Conservation (phyloP, 257 asterid genomes). For the Ajuga chamaepitys region DNA sequence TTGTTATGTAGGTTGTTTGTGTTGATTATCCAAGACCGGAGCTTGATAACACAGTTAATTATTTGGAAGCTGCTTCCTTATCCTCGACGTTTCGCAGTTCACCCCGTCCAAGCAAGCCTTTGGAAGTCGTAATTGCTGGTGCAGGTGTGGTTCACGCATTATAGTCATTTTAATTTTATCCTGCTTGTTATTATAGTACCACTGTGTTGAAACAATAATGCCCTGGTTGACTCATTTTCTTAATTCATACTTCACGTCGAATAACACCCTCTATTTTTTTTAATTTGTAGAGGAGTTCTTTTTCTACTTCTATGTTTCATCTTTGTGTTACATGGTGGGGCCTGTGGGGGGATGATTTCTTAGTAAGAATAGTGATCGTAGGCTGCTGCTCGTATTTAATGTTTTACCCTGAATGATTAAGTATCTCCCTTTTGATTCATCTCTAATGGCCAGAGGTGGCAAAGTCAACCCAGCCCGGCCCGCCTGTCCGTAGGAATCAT, state of each 20-base stretch:
- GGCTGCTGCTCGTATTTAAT: neutral
- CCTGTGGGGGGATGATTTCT: neutral
- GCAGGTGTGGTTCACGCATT: slow-evolving; percentile 48
- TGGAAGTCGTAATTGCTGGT: slow-evolving; percentile 87
- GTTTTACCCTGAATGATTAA: neutral
- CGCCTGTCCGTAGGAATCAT: no score
- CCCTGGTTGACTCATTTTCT: no score
- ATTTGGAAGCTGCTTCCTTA: slow-evolving; percentile 77
- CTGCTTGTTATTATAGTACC: no score
- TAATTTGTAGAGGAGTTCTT: no score
- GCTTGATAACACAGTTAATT: slow-evolving; percentile 70
- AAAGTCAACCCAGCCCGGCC: no score
- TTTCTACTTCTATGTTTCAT: no score
- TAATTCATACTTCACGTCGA: no score
- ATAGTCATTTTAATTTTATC: no score
- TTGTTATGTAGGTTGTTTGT: slow-evolving; percentile 68
- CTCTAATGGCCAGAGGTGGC: neutral
- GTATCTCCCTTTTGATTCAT: neutral
- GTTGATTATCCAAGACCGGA: slow-evolving; percentile 86
- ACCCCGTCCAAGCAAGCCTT: slow-evolving; percentile 70
- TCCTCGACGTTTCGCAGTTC: slow-evolving; percentile 61
- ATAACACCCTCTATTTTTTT: no score
- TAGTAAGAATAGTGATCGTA: neutral
- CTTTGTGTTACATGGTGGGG: no score
- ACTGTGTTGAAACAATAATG: no score